Evolutionary conservation across 2,329 filamentous ascomycete genomes (phyloP), one percentile per base, ranked within the genome.

Genomic region (Aspergillus pseudonomiae): DNA sequence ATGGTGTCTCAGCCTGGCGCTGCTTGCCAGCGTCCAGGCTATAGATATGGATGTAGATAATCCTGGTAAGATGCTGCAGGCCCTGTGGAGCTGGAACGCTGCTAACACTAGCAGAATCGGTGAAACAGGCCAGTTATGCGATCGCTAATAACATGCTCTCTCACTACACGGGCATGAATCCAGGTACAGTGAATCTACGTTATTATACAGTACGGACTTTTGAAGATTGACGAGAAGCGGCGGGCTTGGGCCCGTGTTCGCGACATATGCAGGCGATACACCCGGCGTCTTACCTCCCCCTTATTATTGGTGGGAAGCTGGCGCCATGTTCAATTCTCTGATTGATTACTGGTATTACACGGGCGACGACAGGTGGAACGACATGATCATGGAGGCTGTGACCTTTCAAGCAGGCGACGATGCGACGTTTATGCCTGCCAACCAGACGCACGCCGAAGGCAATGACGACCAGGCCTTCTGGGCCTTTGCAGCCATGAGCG

Each of bases 381-480:
- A 75, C 10, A 72, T 79, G 54, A 75, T 76, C 0, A 74, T 59
- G 3, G 74, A 80, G 61, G 79, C 68, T 2, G 61, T 81, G 41
- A 64, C 75, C 12, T 79, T 74, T 71, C 79, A 81, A 63, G 74
- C 73, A 6, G 78, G 79, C 6, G 67, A 73, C 19, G 72, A 75
- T 34, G 72, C 69, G 10, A 75, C 79, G 11, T 81, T 78, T 60
- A 80, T 80, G 73, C 79, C 79, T 1, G 66, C 70, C n/a, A 80
- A 80, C 60, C 79, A 81, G 55, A 78, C 72, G 10, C 72, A 72
- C 54, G 78, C 75, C 0, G 77, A 82, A 65, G 85, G 84, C 55
- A 86, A 87, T 65, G 85, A 87, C 59, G 85, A 87, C 62, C 85
- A 87, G 70, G 80, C 78, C 10, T 86, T 87, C 70, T 88, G 85